Percentiles rank a stretch among this genome's conserved stretches.
Evolutionary conservation across 108 stramenopile species (phyloP).

Genomic region (Stephanodiscus triporus): DNA sequence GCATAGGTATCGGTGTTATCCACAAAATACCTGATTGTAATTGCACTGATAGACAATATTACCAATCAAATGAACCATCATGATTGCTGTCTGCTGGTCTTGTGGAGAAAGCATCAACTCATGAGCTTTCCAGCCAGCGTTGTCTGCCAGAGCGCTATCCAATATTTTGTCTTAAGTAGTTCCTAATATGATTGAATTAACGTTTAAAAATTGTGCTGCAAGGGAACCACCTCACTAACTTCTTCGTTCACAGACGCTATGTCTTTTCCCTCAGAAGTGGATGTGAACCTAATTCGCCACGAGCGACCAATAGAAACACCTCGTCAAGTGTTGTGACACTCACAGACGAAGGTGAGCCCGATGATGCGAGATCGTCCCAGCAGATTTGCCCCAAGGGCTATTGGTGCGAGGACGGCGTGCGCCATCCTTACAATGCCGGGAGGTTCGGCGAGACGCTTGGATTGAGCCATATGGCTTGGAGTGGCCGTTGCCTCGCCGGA

Average conservation of each 20-base stretch:
- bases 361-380: constrained; percentile 25
- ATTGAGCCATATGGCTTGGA: constrained; percentile 9
- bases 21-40: constrained; percentile 74
- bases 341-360: constrained; percentile 29
- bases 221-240: constrained; percentile 9
- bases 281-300: constrained; percentile 46
- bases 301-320: constrained; percentile 78
- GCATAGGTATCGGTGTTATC: constrained; percentile 49
- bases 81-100: constrained; percentile 61
- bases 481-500: constrained; percentile 29
- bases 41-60: constrained; percentile 74
- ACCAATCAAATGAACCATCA: constrained; percentile 69
- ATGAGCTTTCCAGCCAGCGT: constrained; percentile 55
- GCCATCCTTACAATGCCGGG: constrained; percentile 19
- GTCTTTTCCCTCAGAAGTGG: neutral
- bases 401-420: constrained; percentile 32
- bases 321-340: constrained; percentile 97
- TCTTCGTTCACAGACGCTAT: constrained; percentile 20
- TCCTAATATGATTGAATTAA: too few relatives aligned
- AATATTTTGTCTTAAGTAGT: too few relatives aligned
- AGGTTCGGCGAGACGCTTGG: constrained; percentile 27
- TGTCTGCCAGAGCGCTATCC: constrained; percentile 55
- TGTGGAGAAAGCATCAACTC: constrained; percentile 58
- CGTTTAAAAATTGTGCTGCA: too few relatives aligned
- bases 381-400: constrained; percentile 35